Evolutionary conservation across 345 rosid genomes (phyloP).

Genomic region (Aquilaria yunnanensis): DNA sequence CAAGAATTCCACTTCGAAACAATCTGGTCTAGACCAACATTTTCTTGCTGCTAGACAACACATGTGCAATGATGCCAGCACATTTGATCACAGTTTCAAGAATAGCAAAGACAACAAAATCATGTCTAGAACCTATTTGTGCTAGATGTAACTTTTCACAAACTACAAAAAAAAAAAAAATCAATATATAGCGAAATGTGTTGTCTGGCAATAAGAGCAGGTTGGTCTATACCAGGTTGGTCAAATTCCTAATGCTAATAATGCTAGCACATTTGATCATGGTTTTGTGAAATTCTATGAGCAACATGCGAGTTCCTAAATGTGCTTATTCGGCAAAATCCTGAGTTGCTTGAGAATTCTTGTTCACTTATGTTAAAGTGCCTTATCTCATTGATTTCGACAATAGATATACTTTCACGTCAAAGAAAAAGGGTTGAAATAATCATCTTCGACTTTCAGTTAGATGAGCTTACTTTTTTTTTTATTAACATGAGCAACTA

Average conservation of each 20-base stretch:
- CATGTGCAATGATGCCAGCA: conserved; percentile 14
- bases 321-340: conserved; percentile 91
- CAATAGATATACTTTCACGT: conserved; percentile 86
- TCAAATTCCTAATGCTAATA: conserved; percentile 52
- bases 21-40: conserved; percentile 57
- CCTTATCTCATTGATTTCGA: conserved; percentile 96
- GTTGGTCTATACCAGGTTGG: too few species aligned
- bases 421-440: conserved; percentile 88
- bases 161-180: too few species aligned
- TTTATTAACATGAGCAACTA: conserved; percentile 92
- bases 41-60: conserved; percentile 98
- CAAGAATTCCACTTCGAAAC: conserved; percentile 39
- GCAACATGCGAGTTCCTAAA: conserved; percentile 85
- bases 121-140: too few species aligned
- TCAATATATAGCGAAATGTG: too few species aligned
- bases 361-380: conserved; percentile 88
- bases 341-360: conserved; percentile 91
- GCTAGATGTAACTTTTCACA: too few species aligned
- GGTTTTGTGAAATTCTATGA: conserved; percentile 86
- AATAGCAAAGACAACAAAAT: too few species aligned
- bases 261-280: conserved; percentile 42
- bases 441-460: conserved; percentile 90
- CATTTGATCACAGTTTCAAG: too few species aligned
- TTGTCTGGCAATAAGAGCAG: too few species aligned
- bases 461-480: conserved; percentile 91